These are phyloP conservation scores for Alternaria triticina DNA, from an alignment of 2,329 filamentous ascomycete species.

Conservation along the genomic window DNA sequence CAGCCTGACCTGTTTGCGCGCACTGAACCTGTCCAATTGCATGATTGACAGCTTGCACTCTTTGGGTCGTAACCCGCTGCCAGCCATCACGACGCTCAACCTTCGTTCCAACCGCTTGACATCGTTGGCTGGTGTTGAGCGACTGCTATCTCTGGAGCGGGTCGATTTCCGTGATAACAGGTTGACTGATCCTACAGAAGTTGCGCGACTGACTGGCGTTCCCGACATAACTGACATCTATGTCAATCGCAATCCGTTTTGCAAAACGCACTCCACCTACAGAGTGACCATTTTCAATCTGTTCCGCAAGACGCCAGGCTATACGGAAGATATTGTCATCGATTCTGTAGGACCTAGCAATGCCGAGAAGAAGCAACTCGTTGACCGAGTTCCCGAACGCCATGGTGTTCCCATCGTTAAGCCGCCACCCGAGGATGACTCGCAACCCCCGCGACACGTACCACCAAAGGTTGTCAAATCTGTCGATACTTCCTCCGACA, in stretches of 20 bases:
- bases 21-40: constrained; percentile 92
- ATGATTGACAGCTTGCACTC: constrained; percentile 97
- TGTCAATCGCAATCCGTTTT: constrained; percentile 90
- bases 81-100: constrained; percentile 92
- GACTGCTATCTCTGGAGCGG: constrained; percentile 84
- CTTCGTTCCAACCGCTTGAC: constrained; percentile 85
- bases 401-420: constrained; percentile 80
- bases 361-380: constrained; percentile 80
- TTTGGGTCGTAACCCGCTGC: constrained; percentile 81
- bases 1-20: constrained; percentile 83
- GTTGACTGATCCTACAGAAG: constrained; percentile 86
- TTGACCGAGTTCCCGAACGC: constrained; percentile 79
- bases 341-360: constrained; percentile 85
- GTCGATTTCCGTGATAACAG: constrained; percentile 91
- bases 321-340: constrained; percentile 87
- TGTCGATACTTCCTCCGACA: constrained; percentile 27
- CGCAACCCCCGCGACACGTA: constrained; percentile 60
- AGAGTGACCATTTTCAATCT: constrained; percentile 93
- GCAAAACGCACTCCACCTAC: constrained; percentile 83
- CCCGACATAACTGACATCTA: constrained; percentile 93
- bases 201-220: constrained; percentile 86
- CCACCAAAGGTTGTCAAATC: constrained; percentile 63
- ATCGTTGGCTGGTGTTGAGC: constrained; percentile 89
- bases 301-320: constrained; percentile 88
- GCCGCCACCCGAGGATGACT: constrained; percentile 66